Percentiles rank a stretch among this genome's conserved stretches.
Evolutionary conservation across 352 stramenopile genomes (phyloP).

Genomic region (Chrysophaeum taylorii): DNA sequence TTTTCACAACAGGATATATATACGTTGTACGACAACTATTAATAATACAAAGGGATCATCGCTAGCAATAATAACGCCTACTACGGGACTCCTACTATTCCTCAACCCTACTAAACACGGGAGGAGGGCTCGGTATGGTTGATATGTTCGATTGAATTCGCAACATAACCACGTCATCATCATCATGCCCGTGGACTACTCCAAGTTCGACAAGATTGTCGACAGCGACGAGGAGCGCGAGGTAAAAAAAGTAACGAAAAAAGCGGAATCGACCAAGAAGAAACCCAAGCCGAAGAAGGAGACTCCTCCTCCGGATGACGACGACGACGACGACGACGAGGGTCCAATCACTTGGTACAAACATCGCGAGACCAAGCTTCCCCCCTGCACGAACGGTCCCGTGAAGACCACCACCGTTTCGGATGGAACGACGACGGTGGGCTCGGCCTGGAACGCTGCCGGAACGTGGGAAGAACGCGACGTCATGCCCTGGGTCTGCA

Average conservation of each 20-base stretch:
- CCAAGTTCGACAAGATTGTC: constrained; percentile 10
- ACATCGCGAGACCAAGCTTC: constrained; percentile 12
- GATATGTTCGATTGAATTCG: too few species aligned
- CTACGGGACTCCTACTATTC: too few species aligned
- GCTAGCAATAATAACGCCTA: too few species aligned
- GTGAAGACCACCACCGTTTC: neutral
- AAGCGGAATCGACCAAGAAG: neutral
- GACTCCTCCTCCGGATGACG: neutral
- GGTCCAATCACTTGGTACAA: constrained; percentile 7
- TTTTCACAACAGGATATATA: too few species aligned
- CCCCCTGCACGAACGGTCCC: neutral
- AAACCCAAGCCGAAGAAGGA: neutral
- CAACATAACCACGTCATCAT: too few species aligned
- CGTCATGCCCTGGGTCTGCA: neutral
- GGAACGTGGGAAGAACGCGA: constrained; percentile 9
- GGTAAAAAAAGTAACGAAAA: neutral
- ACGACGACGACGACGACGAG: neutral
- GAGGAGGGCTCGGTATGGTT: too few species aligned
- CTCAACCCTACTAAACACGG: too few species aligned
- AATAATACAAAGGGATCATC: too few species aligned
- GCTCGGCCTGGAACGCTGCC: neutral
- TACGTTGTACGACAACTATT: too few species aligned
- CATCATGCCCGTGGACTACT: constrained; percentile 10
- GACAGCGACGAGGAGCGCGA: neutral
- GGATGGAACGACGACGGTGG: too few species aligned